Evolutionary conservation across 148 eudicot genomes (phyloP), one percentile per base, ranked within the genome.

Genomic region (Silene conica): DNA sequence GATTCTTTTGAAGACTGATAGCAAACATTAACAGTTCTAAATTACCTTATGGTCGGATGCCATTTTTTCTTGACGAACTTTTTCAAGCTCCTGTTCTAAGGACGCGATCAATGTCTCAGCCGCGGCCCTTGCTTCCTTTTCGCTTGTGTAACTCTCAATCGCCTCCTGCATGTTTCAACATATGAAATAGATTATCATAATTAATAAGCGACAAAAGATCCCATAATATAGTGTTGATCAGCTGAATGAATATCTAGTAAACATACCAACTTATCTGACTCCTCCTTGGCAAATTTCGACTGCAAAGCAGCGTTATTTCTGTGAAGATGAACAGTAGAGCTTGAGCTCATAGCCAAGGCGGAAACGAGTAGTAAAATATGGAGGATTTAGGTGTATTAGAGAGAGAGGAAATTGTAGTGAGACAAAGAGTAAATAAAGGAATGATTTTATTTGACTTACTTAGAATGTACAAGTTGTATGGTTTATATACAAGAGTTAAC

Each of bases 231-330:
- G 5, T 23, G 52, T 16, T 7, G 16, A 25, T 59, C 38, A 13
- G 16, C 43, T 14, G 60, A 52, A 3, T 23, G 59, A 50, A 52
- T 25, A 52, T 52, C 41, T 6, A 52, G 60, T 20, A 26, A 16
- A 28, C 86, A 72, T 83, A 90, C 96, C 87, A 81, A 26, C 74
- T 90, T 90, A 73, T 80, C 87, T 0, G 82, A 83, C 76, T 83
- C 86, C 78, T 86, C 87, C 59, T 81, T 87, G n/a, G 83, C 75
- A 19, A 81, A 70, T 43, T 79, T 83, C 38, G 78, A 84, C 76
- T 85, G 84, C 43, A 90, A 78, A 67, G 77, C 80, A 61, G 83
- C 66, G 67, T 69, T 57, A 23, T 60, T 82, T 25, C 22, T 26
- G 28, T 26, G 28, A 26, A 26, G 28, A 26, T 26, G 28, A 26